These are phyloP conservation scores for Phytophthora melonis DNA, from an alignment of 352 stramenopile species.

Conservation along the genomic window DNA sequence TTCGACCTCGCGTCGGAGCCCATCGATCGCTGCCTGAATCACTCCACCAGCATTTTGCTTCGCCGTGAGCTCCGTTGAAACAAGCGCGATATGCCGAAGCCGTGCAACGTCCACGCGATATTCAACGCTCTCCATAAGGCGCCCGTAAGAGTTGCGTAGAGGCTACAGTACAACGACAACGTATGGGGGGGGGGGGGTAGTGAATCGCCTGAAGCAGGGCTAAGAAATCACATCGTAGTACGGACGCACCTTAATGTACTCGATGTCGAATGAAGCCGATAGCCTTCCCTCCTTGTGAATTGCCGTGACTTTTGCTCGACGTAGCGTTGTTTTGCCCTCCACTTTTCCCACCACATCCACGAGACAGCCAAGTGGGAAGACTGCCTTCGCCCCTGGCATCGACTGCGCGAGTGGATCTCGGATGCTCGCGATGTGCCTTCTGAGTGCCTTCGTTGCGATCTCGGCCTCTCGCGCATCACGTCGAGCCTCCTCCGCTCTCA, in stretches of 20 bases:
- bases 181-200: not conserved
- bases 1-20: constrained; percentile 38
- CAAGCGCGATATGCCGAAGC: constrained; percentile 21
- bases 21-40: constrained; percentile 47
- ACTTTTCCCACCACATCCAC: constrained; percentile 44
- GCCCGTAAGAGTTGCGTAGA: constrained; percentile 29
- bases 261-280: constrained; percentile 52
- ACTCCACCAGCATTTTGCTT: constrained; percentile 32
- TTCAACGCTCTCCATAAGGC: constrained; percentile 21
- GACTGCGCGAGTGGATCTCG: constrained; percentile 19
- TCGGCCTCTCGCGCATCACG: constrained; percentile 33
- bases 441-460: constrained; percentile 32
- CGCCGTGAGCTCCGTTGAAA: constrained; percentile 9
- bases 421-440: constrained; percentile 21
- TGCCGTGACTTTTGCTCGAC: constrained; percentile 41
- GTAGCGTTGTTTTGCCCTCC: constrained; percentile 30
- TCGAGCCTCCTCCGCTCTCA: constrained; percentile 22
- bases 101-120: constrained; percentile 20
- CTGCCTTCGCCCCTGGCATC: constrained; percentile 43
- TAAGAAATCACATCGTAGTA: not conserved
- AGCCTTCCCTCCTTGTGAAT: constrained; percentile 39
- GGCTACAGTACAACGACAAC: not conserved
- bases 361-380: constrained; percentile 54
- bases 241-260: constrained; percentile 47
- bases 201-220: not conserved